Evolutionary conservation across 2,329 filamentous ascomycete genomes (phyloP).

Genomic region (Colletotrichum sp.): DNA sequence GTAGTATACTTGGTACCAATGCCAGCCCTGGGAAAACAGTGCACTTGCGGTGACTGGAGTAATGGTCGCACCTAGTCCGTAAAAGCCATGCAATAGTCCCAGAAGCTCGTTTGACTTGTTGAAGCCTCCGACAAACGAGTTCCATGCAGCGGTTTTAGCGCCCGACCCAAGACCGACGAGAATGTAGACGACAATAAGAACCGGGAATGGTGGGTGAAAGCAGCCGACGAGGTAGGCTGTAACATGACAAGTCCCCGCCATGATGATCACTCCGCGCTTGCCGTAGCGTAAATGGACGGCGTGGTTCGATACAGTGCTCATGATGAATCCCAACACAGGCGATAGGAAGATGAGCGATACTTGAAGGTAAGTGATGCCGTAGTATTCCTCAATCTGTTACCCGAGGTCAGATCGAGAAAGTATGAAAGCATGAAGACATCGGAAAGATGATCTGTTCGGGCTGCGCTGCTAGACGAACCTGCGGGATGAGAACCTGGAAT

Average conservation of each 20-base stretch:
- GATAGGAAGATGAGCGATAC: constrained; percentile 72
- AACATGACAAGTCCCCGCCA: constrained; percentile 67
- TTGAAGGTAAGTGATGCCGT: constrained; percentile 63
- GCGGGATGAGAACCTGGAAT: neutral
- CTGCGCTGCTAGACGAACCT: neutral
- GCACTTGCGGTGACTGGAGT: constrained; percentile 73
- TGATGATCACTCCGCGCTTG: constrained; percentile 72
- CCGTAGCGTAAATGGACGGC: constrained; percentile 67
- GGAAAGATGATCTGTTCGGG: neutral
- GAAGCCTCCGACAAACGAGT: neutral
- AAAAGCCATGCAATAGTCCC: constrained; percentile 73
- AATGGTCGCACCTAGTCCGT: constrained; percentile 73
- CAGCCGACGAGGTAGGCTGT: constrained; percentile 68
- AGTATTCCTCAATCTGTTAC: constrained; percentile 63
- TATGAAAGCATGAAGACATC: neutral
- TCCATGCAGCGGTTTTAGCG: neutral
- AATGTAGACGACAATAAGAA: constrained; percentile 67
- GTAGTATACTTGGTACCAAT: constrained; percentile 80
- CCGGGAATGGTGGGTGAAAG: constrained; percentile 72
- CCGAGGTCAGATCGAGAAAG: neutral
- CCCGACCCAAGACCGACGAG: constrained; percentile 65
- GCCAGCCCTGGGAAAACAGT: constrained; percentile 67
- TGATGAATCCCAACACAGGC: constrained; percentile 67
- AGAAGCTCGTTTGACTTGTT: constrained; percentile 75
- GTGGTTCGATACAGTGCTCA: constrained; percentile 68